Evolutionary conservation across 2,329 filamentous ascomycete species (phyloP).

Genomic region (Colletotrichum paranaense): DNA sequence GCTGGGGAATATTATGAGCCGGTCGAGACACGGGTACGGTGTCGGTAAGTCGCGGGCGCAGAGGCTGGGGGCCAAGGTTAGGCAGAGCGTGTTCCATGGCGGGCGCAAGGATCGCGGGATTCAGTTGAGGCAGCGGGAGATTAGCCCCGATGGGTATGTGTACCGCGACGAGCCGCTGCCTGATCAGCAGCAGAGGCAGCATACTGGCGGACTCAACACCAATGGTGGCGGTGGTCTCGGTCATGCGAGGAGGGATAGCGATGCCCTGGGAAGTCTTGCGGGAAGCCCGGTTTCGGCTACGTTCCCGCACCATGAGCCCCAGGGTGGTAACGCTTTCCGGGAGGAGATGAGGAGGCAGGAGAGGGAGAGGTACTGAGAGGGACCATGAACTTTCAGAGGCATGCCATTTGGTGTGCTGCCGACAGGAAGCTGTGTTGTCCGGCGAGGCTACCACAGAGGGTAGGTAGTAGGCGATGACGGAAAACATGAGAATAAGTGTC

Average conservation of each 20-base stretch:
- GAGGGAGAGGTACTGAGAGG: slow-evolving; percentile 47
- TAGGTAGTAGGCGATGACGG: not conserved
- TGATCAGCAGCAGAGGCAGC: slow-evolving; percentile 6
- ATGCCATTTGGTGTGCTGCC: not conserved
- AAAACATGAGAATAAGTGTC: not conserved
- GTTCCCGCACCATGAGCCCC: slow-evolving; percentile 51
- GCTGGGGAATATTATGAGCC: slow-evolving; percentile 64
- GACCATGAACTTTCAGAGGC: not conserved
- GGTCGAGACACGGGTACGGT: slow-evolving; percentile 57
- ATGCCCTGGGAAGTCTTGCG: slow-evolving; percentile 61
- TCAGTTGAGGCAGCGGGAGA: slow-evolving; percentile 47
- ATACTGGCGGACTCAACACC: not conserved
- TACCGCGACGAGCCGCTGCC: slow-evolving; percentile 50
- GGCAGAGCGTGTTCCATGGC: slow-evolving; percentile 41
- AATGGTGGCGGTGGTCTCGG: slow-evolving; percentile 8
- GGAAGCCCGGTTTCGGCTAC: slow-evolving; percentile 57
- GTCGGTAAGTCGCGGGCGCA: slow-evolving; percentile 50
- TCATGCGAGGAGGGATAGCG: slow-evolving; percentile 55
- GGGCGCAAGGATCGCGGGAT: slow-evolving; percentile 51
- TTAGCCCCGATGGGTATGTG: slow-evolving; percentile 38
- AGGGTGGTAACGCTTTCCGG: slow-evolving; percentile 57
- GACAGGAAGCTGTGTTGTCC: not conserved
- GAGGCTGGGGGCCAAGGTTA: slow-evolving; percentile 45
- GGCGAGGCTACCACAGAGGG: not conserved
- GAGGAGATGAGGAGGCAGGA: slow-evolving; percentile 63